phyloP scores from a whole-genome alignment of 2,329 filamentous ascomycete species.

The Sphaerulina vaccinii region DNA sequence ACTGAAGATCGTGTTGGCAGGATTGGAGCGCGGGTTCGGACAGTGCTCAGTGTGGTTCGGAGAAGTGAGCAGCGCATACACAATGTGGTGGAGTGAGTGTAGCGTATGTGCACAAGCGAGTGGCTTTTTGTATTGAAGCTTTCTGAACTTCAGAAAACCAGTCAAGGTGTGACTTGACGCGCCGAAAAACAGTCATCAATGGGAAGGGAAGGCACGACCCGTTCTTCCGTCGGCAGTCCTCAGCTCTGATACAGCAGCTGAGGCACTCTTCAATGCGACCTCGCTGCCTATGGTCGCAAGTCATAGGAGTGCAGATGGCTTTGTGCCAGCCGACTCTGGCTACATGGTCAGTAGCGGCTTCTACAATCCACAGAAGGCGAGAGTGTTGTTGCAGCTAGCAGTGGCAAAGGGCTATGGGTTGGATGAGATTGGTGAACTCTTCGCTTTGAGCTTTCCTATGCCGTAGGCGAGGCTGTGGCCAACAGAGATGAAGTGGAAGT shows the following conservation, averaged over 20 bases:
- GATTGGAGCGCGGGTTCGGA: background rate
- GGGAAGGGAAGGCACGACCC: no score
- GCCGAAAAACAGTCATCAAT: no score
- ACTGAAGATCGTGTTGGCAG: background rate
- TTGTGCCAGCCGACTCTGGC: slow-evolving; percentile 39
- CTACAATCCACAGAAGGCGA: slow-evolving; percentile 57
- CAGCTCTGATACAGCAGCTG: slow-evolving; percentile 42
- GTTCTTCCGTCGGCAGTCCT: no score
- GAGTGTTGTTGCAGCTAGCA: slow-evolving; percentile 50
- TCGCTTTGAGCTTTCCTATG: slow-evolving; percentile 24
- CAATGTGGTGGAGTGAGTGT: background rate
- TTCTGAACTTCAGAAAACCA: background rate
- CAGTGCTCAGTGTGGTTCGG: background rate
- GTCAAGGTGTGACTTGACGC: no score
- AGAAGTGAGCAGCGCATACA: slow-evolving; percentile 11
- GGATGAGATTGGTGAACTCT: slow-evolving; percentile 48
- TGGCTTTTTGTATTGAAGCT: background rate
- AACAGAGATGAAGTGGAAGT: no score
- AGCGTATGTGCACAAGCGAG: background rate
- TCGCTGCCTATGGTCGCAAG: slow-evolving; percentile 53
- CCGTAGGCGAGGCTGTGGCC: slow-evolving; percentile 7
- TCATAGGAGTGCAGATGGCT: slow-evolving; percentile 53
- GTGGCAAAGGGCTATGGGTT: slow-evolving; percentile 34
- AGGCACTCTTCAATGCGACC: slow-evolving; percentile 47
- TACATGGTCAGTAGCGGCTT: slow-evolving; percentile 50